These are phyloP conservation scores for Dictyostelium purpureum DNA, from an alignment of 78 protist genomes.

Conservation along the genomic window DNA sequence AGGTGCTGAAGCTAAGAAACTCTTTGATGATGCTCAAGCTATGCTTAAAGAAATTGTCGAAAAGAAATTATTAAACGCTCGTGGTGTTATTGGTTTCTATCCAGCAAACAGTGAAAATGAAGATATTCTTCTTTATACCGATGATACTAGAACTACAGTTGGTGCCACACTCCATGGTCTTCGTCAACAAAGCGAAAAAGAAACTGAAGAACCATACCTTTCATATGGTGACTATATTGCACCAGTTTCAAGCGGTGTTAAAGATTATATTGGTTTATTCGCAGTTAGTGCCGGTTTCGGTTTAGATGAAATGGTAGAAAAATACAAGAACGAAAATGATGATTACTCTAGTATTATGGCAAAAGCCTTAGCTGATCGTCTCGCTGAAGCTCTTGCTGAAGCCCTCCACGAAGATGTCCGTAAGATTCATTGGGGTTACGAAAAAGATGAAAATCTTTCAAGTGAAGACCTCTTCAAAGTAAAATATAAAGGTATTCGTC, in stretches of 20 bases:
- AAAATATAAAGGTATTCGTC: slow-evolving; percentile 96
- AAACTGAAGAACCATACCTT: slow-evolving; percentile 87
- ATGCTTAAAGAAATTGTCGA: slow-evolving; percentile 83
- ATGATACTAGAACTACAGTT: slow-evolving; percentile 84
- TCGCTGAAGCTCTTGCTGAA: slow-evolving; percentile 98
- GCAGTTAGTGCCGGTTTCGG: slow-evolving; percentile 95
- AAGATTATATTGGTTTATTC: slow-evolving; percentile 95
- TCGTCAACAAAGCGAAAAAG: slow-evolving; percentile 97
- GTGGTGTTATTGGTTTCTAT: slow-evolving; percentile 92
- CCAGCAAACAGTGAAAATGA: slow-evolving; percentile 96
- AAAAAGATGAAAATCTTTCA: slow-evolving; percentile 78
- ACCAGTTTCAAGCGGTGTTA: slow-evolving; percentile 85
- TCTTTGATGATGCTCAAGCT: slow-evolving; percentile 94
- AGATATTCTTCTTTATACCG: slow-evolving; percentile 88
- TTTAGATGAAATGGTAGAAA: slow-evolving; percentile 85
- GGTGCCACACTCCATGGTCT: slow-evolving; percentile 83
- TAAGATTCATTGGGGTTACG: slow-evolving; percentile 95
- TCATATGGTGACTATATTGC: slow-evolving; percentile 96
- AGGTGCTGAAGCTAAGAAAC: slow-evolving; percentile 94
- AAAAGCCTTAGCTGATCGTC: slow-evolving; percentile 96
- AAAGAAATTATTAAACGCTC: slow-evolving; percentile 75
- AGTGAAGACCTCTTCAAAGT: slow-evolving; percentile 89
- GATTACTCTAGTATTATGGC: slow-evolving; percentile 95
- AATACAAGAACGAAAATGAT: slow-evolving; percentile 86
- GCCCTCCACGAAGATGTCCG: slow-evolving; percentile 94